Evolutionary conservation across 1,284 basidiomycete genomes (phyloP), one percentile per base, ranked within the genome.

Genomic region (Singerocomus inundabilis): DNA sequence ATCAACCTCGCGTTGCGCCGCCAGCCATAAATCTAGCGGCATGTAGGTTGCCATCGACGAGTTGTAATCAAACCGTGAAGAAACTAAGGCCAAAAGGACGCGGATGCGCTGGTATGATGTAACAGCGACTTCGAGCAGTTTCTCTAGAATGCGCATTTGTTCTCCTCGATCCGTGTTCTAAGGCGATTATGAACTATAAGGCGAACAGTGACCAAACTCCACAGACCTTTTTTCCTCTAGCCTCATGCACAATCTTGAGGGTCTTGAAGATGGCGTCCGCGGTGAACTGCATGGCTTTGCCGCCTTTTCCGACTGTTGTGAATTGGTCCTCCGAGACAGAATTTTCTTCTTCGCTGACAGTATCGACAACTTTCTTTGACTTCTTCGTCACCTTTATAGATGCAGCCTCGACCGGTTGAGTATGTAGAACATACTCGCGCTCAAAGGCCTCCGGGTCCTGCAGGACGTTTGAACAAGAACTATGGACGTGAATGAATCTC

Each of bases 61-160:
- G 69, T 94, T 96, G 75, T 95, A 99, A 75, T 99, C 97, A 71
- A 99, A 97, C 44, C 95, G 91, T 9, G 94, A 91, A 4, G 96
- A 93, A 60, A 99, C 82, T 46, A 99, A 81, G 39, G 93, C 91
- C 48, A 99, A 82, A 32, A 99, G 84, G 42, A 99, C 93, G 48
- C 97, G 89, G 58, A 99, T 93, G 58, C 85, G 85, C 67, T 97
- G 93, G 72, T 99, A 99, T 1, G 89, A 74, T 11, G 93, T 94
- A 32, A 81, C 82, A 11, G 94, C 86, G 15, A 96, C 89, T 58
- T 88, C 85, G 28, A 96, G 79, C n/a, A 98, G 80, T 64, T 89
- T 88, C 65, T 91, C 85, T 18, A 99, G 80, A 53, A 93, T 93
- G 53, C 85, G 84, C 58, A 98, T 92, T 77, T 98, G 96, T 72